Conservation (phyloP, 768 basidiomycete genomes). For the Terana coerulea region DNA sequence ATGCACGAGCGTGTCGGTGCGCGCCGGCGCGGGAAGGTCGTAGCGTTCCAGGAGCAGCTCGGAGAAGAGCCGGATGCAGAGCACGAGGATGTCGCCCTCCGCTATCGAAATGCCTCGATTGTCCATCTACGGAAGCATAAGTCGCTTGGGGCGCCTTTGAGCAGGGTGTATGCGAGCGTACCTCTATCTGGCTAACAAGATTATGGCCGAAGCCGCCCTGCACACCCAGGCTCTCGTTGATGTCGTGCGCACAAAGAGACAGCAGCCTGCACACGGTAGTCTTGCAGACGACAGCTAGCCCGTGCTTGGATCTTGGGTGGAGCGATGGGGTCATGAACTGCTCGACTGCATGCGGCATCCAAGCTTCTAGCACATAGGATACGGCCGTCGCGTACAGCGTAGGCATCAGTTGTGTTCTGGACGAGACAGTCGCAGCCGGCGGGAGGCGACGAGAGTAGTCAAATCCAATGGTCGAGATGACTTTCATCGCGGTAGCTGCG, state of each 20-base stretch:
- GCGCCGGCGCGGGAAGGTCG: conserved; percentile 11
- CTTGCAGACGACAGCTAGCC: conserved; percentile 7
- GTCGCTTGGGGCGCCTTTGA: neutral
- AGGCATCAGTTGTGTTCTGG: conserved; percentile 8
- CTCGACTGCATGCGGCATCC: neutral
- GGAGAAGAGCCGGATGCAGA: conserved; percentile 20
- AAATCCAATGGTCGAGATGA: neutral
- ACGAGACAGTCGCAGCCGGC: too few species aligned
- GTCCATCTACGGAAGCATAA: conserved; percentile 4
- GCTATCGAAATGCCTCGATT: conserved; percentile 16
- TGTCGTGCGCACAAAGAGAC: neutral
- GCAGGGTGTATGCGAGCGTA: neutral
- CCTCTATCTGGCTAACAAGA: conserved; percentile 11
- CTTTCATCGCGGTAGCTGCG: neutral
- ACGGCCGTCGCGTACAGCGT: conserved; percentile 2
- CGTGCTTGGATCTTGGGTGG: neutral
- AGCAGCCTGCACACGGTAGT: neutral
- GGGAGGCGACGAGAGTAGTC: conserved; percentile 6
- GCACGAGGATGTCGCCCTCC: conserved; percentile 22
- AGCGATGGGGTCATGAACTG: neutral
- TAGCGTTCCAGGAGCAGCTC: conserved; percentile 17
- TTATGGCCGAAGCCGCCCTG: conserved; percentile 14
- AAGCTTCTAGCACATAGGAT: conserved; percentile 2
- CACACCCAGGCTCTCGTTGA: conserved; percentile 6
- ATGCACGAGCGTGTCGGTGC: conserved; percentile 11